Base-by-base conservation (phyloP, 352 stramenopile species). In the Halophytophthora polymorphica region DNA sequence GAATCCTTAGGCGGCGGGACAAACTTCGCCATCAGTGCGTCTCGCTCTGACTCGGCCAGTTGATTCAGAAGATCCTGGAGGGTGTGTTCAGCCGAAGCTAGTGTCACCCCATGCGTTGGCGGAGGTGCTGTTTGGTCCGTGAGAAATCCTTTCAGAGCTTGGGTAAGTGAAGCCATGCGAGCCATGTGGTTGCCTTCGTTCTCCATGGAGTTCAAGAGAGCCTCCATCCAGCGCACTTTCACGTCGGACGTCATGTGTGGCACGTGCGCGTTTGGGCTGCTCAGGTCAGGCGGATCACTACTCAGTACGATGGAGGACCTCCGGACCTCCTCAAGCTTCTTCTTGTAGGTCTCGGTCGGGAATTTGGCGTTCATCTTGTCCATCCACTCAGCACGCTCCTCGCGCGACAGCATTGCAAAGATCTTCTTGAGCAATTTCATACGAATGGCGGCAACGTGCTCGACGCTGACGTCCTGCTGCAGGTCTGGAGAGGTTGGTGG, bases 141-240 rank as follows among this genome's bases (percentile, higher is more conserved):
- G 6, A 82, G 57, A 34, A 86, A 89, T 6, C 73, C 69, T 14
- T 68, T 45, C 0, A 86, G 51, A 17, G 69, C 61, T 23, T 86
- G 70, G 19, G 75, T 71, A 2, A 88, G 55, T 53, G 76, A 74
- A 33, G 56, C 34, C 19, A 77, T 65, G n/a, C 69, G 69, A 7
- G 61, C 64, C 12, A 71, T 83, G 8, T 53, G 63, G 28, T 84
- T 75, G 1, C 63, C 62, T 23, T 86, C 77, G 1, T 25, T 72
- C 13, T 68, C 31, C 2, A 88, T 51, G 1, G 49, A 55, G 0
- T 71, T 51, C 25, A 88, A 31, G 22, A 88, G 50, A 14, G 59
- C 61, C 8, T 90, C 73, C 28, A 88, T 48, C 79, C 79, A 88
- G 6, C 58, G 54, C 44, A 90, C 73, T 37, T 88, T 90, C 39